Conservation (phyloP, 2,329 filamentous ascomycete genomes). For the Catunica adiposa region DNA sequence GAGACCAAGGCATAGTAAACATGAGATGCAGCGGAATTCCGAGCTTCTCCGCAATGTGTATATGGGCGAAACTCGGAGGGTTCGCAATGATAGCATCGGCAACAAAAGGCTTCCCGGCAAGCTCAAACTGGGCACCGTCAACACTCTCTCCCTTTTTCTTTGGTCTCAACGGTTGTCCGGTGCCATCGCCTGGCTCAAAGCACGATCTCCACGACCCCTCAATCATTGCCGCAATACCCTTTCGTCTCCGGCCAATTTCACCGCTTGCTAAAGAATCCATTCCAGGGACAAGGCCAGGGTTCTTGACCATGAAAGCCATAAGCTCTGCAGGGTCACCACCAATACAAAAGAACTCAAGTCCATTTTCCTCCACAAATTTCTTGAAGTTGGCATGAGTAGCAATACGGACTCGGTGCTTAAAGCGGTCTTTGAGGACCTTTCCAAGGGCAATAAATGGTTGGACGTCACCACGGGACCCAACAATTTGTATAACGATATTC, state of each 20-base stretch:
- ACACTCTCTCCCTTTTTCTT: constrained; percentile 28
- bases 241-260: constrained; percentile 57
- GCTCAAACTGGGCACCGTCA: constrained; percentile 32
- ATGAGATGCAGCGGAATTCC: constrained; percentile 67
- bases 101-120: constrained; percentile 47
- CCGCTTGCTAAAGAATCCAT: constrained; percentile 61
- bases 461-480: constrained; percentile 58
- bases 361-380: constrained; percentile 50
- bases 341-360: constrained; percentile 59
- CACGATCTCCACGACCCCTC: constrained; percentile 76
- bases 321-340: constrained; percentile 60
- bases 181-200: constrained; percentile 59
- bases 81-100: constrained; percentile 71
- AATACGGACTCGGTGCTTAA: constrained; percentile 55
- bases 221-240: constrained; percentile 64
- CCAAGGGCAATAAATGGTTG: constrained; percentile 61
- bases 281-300: constrained; percentile 70
- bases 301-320: constrained; percentile 86
- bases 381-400: constrained; percentile 57
- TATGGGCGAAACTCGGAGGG: constrained; percentile 59
- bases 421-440: constrained; percentile 43
- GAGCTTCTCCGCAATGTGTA: constrained; percentile 59
- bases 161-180: constrained; percentile 30
- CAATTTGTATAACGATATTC: constrained; percentile 60
- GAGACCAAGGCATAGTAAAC: constrained; percentile 94